Evolutionary conservation across 2,329 filamentous ascomycete species (phyloP), one percentile per base, ranked within the genome.

Genomic region (Cladophialophora carrionii): DNA sequence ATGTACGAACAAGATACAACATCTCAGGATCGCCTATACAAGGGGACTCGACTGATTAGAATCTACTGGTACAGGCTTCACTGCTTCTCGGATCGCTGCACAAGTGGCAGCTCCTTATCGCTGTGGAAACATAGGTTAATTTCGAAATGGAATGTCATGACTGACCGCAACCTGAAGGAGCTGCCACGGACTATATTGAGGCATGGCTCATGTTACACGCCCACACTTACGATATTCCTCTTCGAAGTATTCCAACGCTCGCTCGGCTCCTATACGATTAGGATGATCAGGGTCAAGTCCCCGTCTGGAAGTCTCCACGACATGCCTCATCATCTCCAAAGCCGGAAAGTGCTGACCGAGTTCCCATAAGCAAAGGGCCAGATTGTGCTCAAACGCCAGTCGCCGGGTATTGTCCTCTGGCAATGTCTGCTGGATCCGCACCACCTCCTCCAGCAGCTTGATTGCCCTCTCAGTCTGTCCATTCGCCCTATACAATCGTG

Each of bases 401-500:
- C 54, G 32, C n/a, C n/a, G 6, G 29, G 32, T 22, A 57, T 57
- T 34, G 24, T 57, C 34, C 32, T 57, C 54, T n/a, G 32, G 9
- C 10, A 43, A 14, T 5, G 34, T 17, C 5, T 29, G 34, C 32
- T 46, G 0, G 17, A 57, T 57, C 20, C 37, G 20, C 20, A 57
- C 34, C 8, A 57, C 54, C 54, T 57, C 8, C 14, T 20, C 22
- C 7, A 57, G 20, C 6, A 57, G 32, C 34, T 17, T 8, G 3
- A 57, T 9, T 14, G 20, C 54, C 24, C 43, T 20, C 26, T 57
- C 22, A 12, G 37, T 9, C 29, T 55, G 53, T 55, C 31, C 53
- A 22, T 55, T 22, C 0, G 53, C 31, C n/a, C 2, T 4, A 57
- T 74, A 72, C 26, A 62, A 64, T 12, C 60, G 0, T 8, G 62